Base-by-base conservation (phyloP, 192 early-diverging fungal species). In the Coemansia erecta region DNA sequence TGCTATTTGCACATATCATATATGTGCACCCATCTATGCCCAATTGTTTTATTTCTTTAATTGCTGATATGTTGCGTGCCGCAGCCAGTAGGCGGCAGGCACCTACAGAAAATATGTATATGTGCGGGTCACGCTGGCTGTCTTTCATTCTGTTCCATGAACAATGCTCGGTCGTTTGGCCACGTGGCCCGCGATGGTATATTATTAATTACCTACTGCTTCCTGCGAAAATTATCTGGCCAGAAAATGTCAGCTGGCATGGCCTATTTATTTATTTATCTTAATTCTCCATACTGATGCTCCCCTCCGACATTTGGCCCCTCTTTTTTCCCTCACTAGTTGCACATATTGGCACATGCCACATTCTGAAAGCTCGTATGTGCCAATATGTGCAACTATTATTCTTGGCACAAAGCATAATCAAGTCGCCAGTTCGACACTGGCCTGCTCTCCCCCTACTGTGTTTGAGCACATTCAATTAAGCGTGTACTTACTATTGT, bases 261-360 rank as follows among this genome's bases (percentile, higher is more conserved):
- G 26, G 8, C 22, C 22, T 28, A 65, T 49, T 33, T 45, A 22
- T 39, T 37, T 42, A 44, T 35, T 22, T 11, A 28, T 22, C 24
- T 17, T 44, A 49, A n/a, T 24, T 65, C 8, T 42, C 8, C 33
- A 83, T 64, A 65, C 14, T 59, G 18, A 61, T 45, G 44, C 35
- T 26, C 26, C 26, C 35, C 35, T 37, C 8, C 28, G 28, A 37
- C 35, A 37, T 37, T 9, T 46, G 44, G 1, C n/a, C 44, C 17
- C 44, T n/a, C 8, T 3, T 37, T n/a, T 37, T 37, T 9, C 35
- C 0, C 3, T 37, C 35, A 11, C 3, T 37, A 37, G 35, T 37
- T 9, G 35, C 35, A 37, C 35, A 37, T 37, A 37, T 37, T 37
- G 35, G 35, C 35, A 37, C 35, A n/a, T n/a, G n/a, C n/a, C n/a